Conservation (phyloP, 139 green algal genomes). For the Chlorella vulgaris region DNA sequence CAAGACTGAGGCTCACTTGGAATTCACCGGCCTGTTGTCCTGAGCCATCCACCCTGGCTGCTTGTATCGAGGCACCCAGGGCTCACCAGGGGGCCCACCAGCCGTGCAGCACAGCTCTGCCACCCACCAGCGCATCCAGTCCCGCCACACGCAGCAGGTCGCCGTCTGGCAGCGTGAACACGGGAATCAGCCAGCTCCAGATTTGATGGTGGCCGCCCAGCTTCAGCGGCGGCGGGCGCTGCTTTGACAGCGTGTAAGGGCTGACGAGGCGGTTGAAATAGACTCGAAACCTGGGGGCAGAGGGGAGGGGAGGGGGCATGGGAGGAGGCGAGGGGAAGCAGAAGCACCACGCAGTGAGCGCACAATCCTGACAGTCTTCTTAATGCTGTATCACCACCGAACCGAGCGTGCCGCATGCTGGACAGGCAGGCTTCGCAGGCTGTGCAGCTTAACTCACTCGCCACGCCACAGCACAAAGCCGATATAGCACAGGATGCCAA, state of each 20-base stretch:
- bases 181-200: constrained; percentile 44
- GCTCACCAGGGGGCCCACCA: no score
- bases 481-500: constrained; percentile 30
- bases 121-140: constrained; percentile 53
- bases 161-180: constrained; percentile 30
- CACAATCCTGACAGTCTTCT: background rate
- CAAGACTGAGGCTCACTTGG: background rate
- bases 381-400: no score
- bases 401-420: no score
- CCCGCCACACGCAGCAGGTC: constrained; percentile 47
- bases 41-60: no score
- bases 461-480: constrained; percentile 42
- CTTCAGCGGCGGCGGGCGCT: constrained; percentile 21
- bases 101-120: no score
- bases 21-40: no score
- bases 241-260: background rate
- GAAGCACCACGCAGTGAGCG: background rate
- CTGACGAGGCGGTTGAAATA: constrained; percentile 28
- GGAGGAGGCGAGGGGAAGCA: background rate
- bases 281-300: constrained; percentile 1
- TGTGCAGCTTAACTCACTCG: constrained; percentile 21
- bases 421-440: no score
- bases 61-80: no score
- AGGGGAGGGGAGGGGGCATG: background rate
- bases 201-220: constrained; percentile 6